Evolutionary conservation across 495 filamentous ascomycete species (phyloP).

Genomic region (Tuber aestivum): DNA sequence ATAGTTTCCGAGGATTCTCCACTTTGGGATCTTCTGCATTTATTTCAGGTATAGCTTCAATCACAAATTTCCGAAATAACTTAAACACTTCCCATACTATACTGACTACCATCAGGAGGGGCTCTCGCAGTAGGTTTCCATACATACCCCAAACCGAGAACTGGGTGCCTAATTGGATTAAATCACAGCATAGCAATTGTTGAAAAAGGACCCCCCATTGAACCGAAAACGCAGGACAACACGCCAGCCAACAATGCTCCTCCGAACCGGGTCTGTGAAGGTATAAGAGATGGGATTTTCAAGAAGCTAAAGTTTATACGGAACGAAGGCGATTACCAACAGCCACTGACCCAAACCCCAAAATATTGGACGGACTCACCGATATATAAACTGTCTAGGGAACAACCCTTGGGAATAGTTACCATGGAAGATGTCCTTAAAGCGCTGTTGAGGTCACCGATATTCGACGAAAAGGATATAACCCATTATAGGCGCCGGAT

Average conservation of each 20-base stretch:
- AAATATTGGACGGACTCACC: conserved; percentile 30
- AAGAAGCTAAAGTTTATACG: background rate
- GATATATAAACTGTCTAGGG: conserved; percentile 18
- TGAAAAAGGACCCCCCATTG: conserved; percentile 10
- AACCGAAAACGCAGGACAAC: background rate
- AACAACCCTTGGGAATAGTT: conserved; percentile 25
- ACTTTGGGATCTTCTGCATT: conserved; percentile 33
- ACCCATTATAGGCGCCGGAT: conserved; percentile 19
- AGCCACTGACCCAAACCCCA: conserved; percentile 8
- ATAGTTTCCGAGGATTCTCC: conserved; percentile 26
- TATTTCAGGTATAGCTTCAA: conserved; percentile 25
- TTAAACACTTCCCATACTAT: background rate
- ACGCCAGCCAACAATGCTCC: background rate
- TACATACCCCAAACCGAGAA: background rate
- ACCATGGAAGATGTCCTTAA: conserved; percentile 34
- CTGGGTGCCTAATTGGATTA: background rate
- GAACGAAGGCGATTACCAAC: background rate
- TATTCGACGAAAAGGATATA: conserved; percentile 35
- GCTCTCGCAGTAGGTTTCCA: conserved; percentile 25
- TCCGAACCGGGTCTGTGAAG: background rate
- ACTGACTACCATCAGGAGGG: conserved; percentile 15
- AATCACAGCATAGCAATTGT: conserved; percentile 29
- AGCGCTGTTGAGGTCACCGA: conserved; percentile 26
- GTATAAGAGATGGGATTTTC: background rate
- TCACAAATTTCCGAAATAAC: background rate